Evolutionary conservation across 1,284 basidiomycete genomes (phyloP).

Genomic region (Takashimella koratensis): DNA sequence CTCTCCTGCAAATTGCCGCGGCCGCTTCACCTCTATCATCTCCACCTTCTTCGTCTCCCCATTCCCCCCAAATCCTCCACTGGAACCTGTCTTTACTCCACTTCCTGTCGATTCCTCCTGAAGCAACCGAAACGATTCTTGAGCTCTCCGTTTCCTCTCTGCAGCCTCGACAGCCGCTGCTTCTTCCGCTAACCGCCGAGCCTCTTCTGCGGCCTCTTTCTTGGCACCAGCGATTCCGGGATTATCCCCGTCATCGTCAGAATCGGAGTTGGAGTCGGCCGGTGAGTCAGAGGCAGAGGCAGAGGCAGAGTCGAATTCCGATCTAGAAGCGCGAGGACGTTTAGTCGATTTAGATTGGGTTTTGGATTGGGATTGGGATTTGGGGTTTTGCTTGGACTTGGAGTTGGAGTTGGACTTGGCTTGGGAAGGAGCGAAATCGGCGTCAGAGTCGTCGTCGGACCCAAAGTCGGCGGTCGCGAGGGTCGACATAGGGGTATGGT

Average conservation of each 20-base stretch:
- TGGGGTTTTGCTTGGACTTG: conserved; percentile 8
- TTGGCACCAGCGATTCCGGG: conserved; percentile 7
- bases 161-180: conserved; percentile 17
- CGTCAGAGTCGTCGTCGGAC: conserved; percentile 34
- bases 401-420: conserved; percentile 15
- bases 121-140: conserved; percentile 11
- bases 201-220: conserved; percentile 16
- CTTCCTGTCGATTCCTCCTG: conserved; percentile 7
- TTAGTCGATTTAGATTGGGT: background rate
- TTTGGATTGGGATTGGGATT: background rate
- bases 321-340: background rate
- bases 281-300: too few relatives aligned
- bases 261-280: background rate
- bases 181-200: conserved; percentile 21
- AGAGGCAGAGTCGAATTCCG: too few relatives aligned
- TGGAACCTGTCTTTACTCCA: background rate
- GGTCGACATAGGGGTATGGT: conserved; percentile 37
- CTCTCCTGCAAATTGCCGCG: conserved; percentile 45
- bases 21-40: conserved; percentile 37
- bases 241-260: conserved; percentile 15
- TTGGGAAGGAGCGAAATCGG: conserved; percentile 30
- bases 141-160: conserved; percentile 10
- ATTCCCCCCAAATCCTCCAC: too few relatives aligned
- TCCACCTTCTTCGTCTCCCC: conserved; percentile 7
- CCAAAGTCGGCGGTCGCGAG: conserved; percentile 36